These are phyloP conservation scores for Exophiala dermatitidis DNA, from an alignment of 2,329 filamentous ascomycete genomes.

Conservation along the genomic window DNA sequence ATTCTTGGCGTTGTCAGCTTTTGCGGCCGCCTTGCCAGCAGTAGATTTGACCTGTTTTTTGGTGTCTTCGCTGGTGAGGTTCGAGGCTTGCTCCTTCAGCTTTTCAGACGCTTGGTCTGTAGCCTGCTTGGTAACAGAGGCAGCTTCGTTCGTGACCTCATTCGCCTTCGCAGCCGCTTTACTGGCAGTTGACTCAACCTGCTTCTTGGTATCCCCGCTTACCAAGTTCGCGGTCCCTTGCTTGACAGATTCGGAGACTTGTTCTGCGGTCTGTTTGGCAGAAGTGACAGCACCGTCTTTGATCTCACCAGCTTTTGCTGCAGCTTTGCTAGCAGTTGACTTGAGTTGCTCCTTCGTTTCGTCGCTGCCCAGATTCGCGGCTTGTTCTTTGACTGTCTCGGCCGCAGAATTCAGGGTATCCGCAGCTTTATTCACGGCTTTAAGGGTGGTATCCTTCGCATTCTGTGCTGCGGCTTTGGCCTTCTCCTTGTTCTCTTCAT, in stretches of 20 bases:
- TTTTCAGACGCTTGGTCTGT: not conserved
- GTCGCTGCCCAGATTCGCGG: not conserved
- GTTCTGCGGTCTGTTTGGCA: not conserved
- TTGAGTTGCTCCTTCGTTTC: constrained; percentile 1
- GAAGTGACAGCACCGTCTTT: not conserved
- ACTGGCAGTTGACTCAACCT: not conserved
- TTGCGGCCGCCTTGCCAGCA: not conserved
- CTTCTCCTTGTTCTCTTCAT: constrained; percentile 3
- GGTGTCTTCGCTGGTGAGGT: too few relatives aligned
- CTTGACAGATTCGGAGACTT: constrained; percentile 7
- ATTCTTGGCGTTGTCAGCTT: not conserved
- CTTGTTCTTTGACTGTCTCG: constrained; percentile 7
- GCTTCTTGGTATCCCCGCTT: not conserved
- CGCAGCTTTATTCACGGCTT: constrained; percentile 7
- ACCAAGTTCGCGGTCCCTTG: not conserved
- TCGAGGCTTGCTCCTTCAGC: not conserved
- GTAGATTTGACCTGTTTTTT: not conserved
- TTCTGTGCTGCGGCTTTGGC: constrained; percentile 3
- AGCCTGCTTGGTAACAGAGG: not conserved
- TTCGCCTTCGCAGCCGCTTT: constrained; percentile 7
- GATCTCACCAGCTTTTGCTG: not conserved
- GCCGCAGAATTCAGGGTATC: constrained; percentile 10
- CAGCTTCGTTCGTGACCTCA: constrained; percentile 1
- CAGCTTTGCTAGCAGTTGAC: not conserved
- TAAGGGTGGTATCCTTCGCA: constrained; percentile 7